Evolutionary conservation across 108 stramenopile genomes (phyloP).

Genomic region (Cyclostephanos invisitatus): DNA sequence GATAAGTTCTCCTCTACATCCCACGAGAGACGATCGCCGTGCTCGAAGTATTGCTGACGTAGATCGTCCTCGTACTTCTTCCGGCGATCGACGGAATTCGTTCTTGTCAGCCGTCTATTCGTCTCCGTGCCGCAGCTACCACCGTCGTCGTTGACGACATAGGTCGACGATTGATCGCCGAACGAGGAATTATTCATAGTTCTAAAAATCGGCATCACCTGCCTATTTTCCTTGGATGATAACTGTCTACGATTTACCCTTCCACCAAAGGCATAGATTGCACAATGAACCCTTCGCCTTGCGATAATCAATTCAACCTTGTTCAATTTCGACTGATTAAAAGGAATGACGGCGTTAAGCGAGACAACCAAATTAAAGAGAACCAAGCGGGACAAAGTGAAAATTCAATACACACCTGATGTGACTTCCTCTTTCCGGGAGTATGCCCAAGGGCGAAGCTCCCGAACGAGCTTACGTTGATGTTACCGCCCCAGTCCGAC

Average conservation of each 20-base stretch:
- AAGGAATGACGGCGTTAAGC: neutral
- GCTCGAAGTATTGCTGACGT: conserved; percentile 76
- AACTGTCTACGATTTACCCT: conserved; percentile 24
- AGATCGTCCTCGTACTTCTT: conserved; percentile 63
- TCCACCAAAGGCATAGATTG: conserved; percentile 81
- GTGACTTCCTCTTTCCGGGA: conserved; percentile 1
- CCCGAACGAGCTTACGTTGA: conserved; percentile 42
- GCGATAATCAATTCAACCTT: conserved; percentile 49
- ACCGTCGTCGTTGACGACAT: neutral
- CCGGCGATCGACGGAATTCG: neutral
- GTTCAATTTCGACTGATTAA: conserved; percentile 6
- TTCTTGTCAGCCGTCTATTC: neutral
- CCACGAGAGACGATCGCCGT: conserved; percentile 81
- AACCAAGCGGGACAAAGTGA: neutral
- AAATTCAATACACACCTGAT: conserved; percentile 5
- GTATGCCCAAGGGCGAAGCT: conserved; percentile 28
- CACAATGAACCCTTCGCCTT: conserved; percentile 57
- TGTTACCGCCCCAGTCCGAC: conserved; percentile 2
- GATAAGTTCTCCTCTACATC: conserved; percentile 75
- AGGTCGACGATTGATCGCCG: neutral
- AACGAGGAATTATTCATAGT: neutral
- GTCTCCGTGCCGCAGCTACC: conserved; percentile 6
- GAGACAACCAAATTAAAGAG: conserved; percentile 1
- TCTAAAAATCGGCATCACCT: conserved; percentile 38
- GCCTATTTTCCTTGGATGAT: conserved; percentile 4